A percentile compares a stretch with the other conserved stretches of the same genome.
Conservation (phyloP, 2,329 filamentous ascomycete species). For the Ascochyta koolunga region DNA sequence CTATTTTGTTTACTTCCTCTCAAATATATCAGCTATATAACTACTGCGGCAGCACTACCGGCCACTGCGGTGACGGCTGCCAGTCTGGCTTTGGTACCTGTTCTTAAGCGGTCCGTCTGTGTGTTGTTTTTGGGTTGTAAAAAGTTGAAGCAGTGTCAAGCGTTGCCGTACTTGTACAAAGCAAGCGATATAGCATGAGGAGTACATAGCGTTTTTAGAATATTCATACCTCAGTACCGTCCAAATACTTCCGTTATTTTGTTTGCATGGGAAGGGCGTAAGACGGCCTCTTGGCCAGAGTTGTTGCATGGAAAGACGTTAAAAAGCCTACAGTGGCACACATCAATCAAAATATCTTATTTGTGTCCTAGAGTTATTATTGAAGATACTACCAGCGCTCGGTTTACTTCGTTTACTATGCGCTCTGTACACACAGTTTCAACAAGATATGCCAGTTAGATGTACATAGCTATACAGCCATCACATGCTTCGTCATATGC, state of each 20-base stretch:
- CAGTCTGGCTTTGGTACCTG: slow-evolving; percentile 42
- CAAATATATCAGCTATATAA: slow-evolving; percentile 41
- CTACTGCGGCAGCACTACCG: slow-evolving; percentile 46
- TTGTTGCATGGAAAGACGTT: not conserved
- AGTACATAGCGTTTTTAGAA: slow-evolving; percentile 7
- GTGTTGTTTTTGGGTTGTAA: slow-evolving; percentile 2
- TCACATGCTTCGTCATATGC: no score
- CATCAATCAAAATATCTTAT: not conserved
- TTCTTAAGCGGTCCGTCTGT: slow-evolving; percentile 8
- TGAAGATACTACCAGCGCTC: no score
- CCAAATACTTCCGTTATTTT: not conserved
- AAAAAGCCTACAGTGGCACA: not conserved
- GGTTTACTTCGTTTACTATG: no score
- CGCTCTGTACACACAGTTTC: no score
- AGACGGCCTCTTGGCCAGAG: no score
- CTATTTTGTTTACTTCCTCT: no score
- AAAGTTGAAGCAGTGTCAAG: slow-evolving; percentile 15
- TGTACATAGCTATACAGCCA: no score
- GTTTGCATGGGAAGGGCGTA: not conserved
- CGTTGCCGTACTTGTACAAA: slow-evolving; percentile 15
- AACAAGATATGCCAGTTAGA: no score
- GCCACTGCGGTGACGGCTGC: slow-evolving; percentile 41
- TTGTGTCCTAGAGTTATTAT: no score
- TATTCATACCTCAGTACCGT: not conserved
- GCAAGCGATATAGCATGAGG: slow-evolving; percentile 7